These are phyloP conservation scores for Mucor circinelloides DNA, from an alignment of 371 early-diverging fungal species.

Conservation along the genomic window DNA sequence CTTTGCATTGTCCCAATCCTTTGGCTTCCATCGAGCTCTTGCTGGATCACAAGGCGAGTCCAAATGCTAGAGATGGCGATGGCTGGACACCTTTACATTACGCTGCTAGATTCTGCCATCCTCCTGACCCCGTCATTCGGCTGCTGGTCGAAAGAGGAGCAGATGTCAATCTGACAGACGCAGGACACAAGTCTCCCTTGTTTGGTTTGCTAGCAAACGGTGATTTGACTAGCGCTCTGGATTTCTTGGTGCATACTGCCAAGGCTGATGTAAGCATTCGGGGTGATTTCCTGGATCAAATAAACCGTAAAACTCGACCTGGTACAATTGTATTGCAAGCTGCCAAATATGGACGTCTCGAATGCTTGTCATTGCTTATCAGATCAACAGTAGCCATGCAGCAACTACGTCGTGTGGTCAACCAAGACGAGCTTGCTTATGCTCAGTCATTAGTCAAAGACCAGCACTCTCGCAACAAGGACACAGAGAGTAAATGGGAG, in stretches of 20 bases:
- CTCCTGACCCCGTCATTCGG: slow-evolving; percentile 32
- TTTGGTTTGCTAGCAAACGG: slow-evolving; percentile 41
- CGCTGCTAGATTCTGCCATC: slow-evolving; percentile 57
- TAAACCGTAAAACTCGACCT: slow-evolving; percentile 13
- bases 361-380: slow-evolving; percentile 13
- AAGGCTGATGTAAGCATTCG: slow-evolving; percentile 19
- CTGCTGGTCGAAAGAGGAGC: slow-evolving; percentile 45
- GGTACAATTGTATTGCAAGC: slow-evolving; percentile 31
- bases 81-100: slow-evolving; percentile 82
- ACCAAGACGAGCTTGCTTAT: neutral
- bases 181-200: slow-evolving; percentile 33
- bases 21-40: slow-evolving; percentile 40
- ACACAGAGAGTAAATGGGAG: neutral
- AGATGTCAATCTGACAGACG: slow-evolving; percentile 48
- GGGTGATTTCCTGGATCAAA: slow-evolving; percentile 27
- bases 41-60: slow-evolving; percentile 36
- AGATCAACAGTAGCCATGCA: slow-evolving; percentile 21
- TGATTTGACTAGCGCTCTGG: slow-evolving; percentile 22
- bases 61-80: slow-evolving; percentile 69
- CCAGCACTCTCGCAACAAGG: neutral
- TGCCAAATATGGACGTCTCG: slow-evolving; percentile 30
- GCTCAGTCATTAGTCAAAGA: slow-evolving; percentile 17
- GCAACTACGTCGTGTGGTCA: slow-evolving; percentile 1
- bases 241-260: slow-evolving; percentile 23
- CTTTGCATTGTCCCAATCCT: slow-evolving; percentile 37